These are phyloP conservation scores for Aspergillus hortae DNA, from an alignment of 2,329 filamentous ascomycete species.

Conservation along the genomic window DNA sequence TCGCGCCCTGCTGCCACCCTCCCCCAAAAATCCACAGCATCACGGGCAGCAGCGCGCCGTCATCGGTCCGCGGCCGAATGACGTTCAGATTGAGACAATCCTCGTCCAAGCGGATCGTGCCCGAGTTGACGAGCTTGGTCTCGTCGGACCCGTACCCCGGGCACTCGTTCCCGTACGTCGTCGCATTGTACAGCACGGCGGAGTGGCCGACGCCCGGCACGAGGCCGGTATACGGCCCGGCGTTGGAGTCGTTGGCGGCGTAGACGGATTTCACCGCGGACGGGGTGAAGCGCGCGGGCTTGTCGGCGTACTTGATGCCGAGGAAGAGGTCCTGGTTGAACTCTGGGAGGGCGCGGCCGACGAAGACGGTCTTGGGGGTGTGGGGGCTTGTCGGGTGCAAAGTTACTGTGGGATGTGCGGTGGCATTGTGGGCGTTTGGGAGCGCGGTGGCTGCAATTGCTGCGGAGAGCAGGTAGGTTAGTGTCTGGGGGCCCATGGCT, in stretches of 20 bases:
- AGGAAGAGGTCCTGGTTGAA: slow-evolving; percentile 28
- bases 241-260: slow-evolving; percentile 2
- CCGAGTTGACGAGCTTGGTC: slow-evolving; percentile 17
- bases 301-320: slow-evolving; percentile 27
- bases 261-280: slow-evolving; percentile 21
- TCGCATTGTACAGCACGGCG: slow-evolving; percentile 24
- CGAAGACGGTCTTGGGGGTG: slow-evolving; percentile 17
- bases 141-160: slow-evolving; percentile 30
- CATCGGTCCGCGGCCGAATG: slow-evolving; percentile 14
- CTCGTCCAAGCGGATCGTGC: slow-evolving; percentile 20
- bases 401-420: not conserved
- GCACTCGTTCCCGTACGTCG: slow-evolving; percentile 28
- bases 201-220: not conserved
- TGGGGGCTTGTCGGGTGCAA: not conserved
- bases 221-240: too few relatives aligned
- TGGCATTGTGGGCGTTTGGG: not conserved
- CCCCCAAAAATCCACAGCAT: slow-evolving; percentile 32
- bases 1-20: slow-evolving; percentile 29
- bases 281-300: slow-evolving; percentile 25
- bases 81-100: slow-evolving; percentile 29
- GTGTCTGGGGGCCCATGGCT: not conserved
- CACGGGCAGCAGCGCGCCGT: slow-evolving; percentile 20
- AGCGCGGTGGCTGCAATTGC: not conserved
- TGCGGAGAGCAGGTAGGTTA: not conserved
- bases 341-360: slow-evolving; percentile 23